phyloP scores from a whole-genome alignment of 192 early-diverging fungal genomes.

The Podila horticola region DNA sequence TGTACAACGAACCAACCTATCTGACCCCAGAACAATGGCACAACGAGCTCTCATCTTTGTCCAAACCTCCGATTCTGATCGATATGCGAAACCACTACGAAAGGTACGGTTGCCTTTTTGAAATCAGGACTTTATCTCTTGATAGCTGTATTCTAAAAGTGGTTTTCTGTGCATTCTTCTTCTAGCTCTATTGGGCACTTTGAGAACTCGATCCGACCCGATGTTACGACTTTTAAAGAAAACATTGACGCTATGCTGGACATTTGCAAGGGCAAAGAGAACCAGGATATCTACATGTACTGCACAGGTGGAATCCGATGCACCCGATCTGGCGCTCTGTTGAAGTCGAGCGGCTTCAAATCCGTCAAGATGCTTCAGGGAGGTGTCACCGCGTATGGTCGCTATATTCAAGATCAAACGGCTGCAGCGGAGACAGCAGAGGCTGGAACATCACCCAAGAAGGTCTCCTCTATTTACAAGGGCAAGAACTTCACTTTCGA shows the following conservation, averaged over 20 bases:
- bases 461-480: conserved; percentile 64
- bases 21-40: conserved; percentile 77
- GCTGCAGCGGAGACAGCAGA: neutral
- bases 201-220: conserved; percentile 72
- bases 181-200: conserved; percentile 76
- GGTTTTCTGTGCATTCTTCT: neutral
- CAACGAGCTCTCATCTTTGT: conserved; percentile 56
- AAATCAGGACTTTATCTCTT: neutral
- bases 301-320: conserved; percentile 89
- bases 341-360: conserved; percentile 70
- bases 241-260: conserved; percentile 72
- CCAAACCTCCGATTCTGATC: conserved; percentile 63
- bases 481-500: conserved; percentile 90
- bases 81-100: conserved; percentile 89
- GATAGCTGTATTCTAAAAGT: neutral
- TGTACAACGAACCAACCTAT: conserved; percentile 72
- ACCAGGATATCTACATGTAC: conserved; percentile 82
- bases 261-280: conserved; percentile 61
- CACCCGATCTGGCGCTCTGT: conserved; percentile 80
- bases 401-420: conserved; percentile 58
- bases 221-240: conserved; percentile 78
- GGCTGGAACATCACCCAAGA: neutral
- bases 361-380: conserved; percentile 77
- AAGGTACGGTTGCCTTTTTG: conserved; percentile 39
- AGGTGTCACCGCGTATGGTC: conserved; percentile 82